Base-by-base conservation (phyloP, 108 stramenopile species). In the Nitzschia palea region DNA sequence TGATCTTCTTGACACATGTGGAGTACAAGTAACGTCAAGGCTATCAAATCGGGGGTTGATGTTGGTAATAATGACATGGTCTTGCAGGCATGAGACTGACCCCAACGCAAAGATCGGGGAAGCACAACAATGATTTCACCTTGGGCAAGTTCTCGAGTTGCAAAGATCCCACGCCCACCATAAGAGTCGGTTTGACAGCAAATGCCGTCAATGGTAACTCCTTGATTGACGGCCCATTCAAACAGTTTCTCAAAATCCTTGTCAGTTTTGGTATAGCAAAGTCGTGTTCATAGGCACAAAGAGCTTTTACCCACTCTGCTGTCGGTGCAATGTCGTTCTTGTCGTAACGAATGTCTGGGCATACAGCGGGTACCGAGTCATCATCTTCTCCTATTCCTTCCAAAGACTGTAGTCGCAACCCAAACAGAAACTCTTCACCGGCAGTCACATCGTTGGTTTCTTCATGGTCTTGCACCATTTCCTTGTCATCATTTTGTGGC, bases 1-100 rank as follows among this genome's bases (percentile, higher is more conserved):
- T 22, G 33, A 36, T 66, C 22, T 8, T 53, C 51, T 37, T 4
- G 23, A 22, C 22, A 12, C 29, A 53, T 17, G 18, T 52, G 25
- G 14, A 66, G 33, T 9, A 66, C 4, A n/a, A 66, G 33, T 4
- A 66, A 22, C 20, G 32, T 66, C 32, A 66, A 53, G n/a, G 65
- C 65, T 34, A 51, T 51, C 34, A 66, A 31, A 22, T 66, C 65
- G 15, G 65, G 65, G 2, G 65, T 66, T 28, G 9, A 18, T 12
- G 37, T 6, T 6, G 37, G 12, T 10, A 20, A 18, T 5, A 66
- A 25, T 4, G 30, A 10, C 4, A 36, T 14, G 10, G 4, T 3
- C 32, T 66, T 26, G 28, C 65, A 66, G 14, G 65, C 65, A 9
- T 26, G 10, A 29, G 22, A 51, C 36, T 66, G 65, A 15, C 65